phyloP scores from a whole-genome alignment of 2,329 filamentous ascomycete genomes.

The Claviceps quebecensis region DNA sequence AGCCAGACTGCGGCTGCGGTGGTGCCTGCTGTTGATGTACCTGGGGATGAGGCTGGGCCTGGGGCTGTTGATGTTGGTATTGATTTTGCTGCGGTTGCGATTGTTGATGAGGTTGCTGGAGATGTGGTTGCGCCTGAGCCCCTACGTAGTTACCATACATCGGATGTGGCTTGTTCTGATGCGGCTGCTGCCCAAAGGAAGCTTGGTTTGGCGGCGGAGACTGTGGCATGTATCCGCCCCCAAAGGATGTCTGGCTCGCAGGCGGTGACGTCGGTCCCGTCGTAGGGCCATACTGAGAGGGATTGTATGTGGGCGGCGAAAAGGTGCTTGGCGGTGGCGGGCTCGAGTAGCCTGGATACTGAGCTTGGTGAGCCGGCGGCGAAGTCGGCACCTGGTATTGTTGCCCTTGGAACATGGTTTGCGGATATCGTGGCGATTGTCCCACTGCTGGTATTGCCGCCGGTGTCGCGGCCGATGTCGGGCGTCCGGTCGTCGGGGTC shows the following conservation, averaged over 20 bases:
- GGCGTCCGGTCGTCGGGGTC: conserved; percentile 11
- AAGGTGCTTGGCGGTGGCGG: conserved; percentile 29
- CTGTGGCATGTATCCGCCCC: conserved; percentile 26
- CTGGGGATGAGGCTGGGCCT: not conserved
- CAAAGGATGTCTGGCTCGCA: conserved; percentile 42
- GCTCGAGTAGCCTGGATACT: conserved; percentile 28
- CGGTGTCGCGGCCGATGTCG: conserved; percentile 26
- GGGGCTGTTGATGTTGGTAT: not conserved
- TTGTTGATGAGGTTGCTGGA: not conserved
- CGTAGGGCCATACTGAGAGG: conserved; percentile 43
- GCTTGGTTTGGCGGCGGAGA: conserved; percentile 43
- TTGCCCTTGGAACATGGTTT: conserved; percentile 40
- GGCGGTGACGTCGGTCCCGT: conserved; percentile 47
- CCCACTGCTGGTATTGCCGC: conserved; percentile 37
- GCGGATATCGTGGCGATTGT: conserved; percentile 34
- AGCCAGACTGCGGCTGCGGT: conserved; percentile 22
- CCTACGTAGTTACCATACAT: conserved; percentile 23
- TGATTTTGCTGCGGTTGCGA: not conserved
- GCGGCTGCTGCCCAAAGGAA: conserved; percentile 24
- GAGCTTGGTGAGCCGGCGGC: conserved; percentile 33
- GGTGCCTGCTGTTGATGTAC: no score
- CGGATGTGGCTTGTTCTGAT: conserved; percentile 30
- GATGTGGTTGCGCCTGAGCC: conserved; percentile 12
- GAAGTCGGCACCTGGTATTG: conserved; percentile 48
- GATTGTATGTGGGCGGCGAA: conserved; percentile 41